Evolutionary conservation across 192 early-diverging fungal species (phyloP), one percentile per base, ranked within the genome.

Genomic region (Coemansia javaensis): DNA sequence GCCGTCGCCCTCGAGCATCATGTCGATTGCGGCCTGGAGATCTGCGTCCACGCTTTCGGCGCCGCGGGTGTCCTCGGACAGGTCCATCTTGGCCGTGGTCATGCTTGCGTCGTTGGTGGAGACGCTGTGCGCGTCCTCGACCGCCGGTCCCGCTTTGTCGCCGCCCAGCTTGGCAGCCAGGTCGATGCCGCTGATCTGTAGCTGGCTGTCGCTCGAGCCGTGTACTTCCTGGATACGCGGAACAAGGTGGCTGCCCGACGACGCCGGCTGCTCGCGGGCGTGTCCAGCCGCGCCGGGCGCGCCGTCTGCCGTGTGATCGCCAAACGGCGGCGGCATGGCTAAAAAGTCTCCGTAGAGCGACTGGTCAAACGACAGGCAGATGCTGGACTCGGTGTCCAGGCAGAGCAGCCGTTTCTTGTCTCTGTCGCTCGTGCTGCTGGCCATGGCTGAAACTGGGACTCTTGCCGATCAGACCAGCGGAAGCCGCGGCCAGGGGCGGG

Each of bases 171-270:
- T 30, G 5, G 7, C 28, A 1, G 28, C 28, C 28, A 30, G 28
- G 10, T 30, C 31, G 4, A 25, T 22, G 21, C 39, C 23, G 3
- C n/a, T 31, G 4, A 44, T 31, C 13, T 42, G 38, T 18, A 62
- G 65, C 25, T 68, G 65, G 31, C 58, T 69, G 36, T 69, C 66
- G 54, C 50, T 61, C 11, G 66, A 69, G 4, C 59, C 59, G 13
- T 62, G 42, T 17, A 69, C 21, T 35, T 69, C 54, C 14, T 23
- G 50, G 7, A 69, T 25, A 7, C 53, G 53, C n/a, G 66, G 66
- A 8, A 69, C 30, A 44, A 63, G 53, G 15, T 62, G 53, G 11
- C 40, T 62, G 5, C 53, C 54, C 10, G 54, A 52, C 8, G 63
- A 66, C 6, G 32, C 40, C 25, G 23, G 24, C 25, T 16, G 30